A percentile compares a stretch with the other conserved stretches of the same genome.
Evolutionary conservation across 345 rosid genomes (phyloP).

Genomic region (Corchorus capsularis): DNA sequence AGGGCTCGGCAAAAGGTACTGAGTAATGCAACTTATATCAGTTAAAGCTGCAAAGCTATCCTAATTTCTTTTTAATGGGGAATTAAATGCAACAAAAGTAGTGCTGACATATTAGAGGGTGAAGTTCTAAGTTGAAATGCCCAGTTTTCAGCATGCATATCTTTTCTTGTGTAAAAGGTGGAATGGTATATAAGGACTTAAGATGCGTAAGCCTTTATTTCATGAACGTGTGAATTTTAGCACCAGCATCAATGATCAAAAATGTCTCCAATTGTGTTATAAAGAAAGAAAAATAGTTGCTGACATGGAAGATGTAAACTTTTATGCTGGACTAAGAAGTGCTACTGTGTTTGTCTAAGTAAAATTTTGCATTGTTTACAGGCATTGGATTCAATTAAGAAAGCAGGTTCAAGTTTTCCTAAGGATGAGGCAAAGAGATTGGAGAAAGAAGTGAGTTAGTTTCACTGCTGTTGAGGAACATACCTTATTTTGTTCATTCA

Average conservation of each 20-base stretch:
- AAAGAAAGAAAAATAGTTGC: background rate
- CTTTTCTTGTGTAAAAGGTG: background rate
- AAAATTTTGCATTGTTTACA: constrained; percentile 29
- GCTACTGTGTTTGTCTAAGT: background rate
- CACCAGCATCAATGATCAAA: background rate
- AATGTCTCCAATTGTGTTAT: background rate
- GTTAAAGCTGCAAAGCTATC: background rate
- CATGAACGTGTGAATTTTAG: background rate
- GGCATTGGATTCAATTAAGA: constrained; percentile 89
- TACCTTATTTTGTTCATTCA: background rate
- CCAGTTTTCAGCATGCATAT: background rate
- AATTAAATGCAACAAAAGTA: background rate
- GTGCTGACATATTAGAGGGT: background rate
- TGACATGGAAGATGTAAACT: background rate
- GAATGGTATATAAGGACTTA: background rate
- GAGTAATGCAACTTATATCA: background rate
- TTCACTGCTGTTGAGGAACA: background rate
- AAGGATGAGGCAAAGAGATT: constrained; percentile 87
- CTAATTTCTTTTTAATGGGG: background rate
- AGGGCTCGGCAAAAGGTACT: constrained; percentile 89
- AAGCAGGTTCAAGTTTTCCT: constrained; percentile 67
- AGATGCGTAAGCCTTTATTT: background rate
- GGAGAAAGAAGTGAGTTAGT: constrained; percentile 79
- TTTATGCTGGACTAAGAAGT: background rate
- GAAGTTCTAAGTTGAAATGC: background rate